Percentiles rank a stretch among this genome's conserved stretches.
Evolutionary conservation across 768 basidiomycete species (phyloP).

Genomic region (Russula lepida): DNA sequence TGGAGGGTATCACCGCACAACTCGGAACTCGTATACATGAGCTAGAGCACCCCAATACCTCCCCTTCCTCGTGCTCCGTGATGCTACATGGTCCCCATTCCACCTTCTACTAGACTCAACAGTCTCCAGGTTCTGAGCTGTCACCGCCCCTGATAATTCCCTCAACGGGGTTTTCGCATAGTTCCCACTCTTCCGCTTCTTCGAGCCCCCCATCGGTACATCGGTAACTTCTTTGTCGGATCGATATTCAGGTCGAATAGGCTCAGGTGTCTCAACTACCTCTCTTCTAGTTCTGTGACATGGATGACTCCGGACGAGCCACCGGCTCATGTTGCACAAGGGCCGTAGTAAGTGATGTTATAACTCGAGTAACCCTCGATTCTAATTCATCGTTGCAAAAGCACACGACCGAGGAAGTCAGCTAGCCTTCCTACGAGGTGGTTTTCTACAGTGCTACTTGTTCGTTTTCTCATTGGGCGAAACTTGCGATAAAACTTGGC

Average conservation of each 20-base stretch:
- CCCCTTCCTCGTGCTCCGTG: conserved; percentile 6
- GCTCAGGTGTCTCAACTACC: neutral
- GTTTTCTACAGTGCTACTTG: no score
- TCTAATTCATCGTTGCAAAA: neutral
- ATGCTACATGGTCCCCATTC: conserved; percentile 20
- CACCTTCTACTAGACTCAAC: conserved; percentile 1
- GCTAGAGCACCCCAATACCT: conserved; percentile 18
- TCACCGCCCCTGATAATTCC: neutral
- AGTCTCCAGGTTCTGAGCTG: neutral
- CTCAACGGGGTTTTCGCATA: neutral
- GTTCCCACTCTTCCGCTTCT: conserved; percentile 10
- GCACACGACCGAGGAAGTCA: no score
- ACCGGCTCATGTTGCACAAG: conserved; percentile 5
- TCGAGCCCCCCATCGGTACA: conserved; percentile 11
- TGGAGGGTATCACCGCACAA: conserved; percentile 50
- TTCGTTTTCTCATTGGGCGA: no score
- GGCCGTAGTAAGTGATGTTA: conserved; percentile 15
- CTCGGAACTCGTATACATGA: conserved; percentile 42
- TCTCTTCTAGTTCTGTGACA: neutral
- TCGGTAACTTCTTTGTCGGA: neutral
- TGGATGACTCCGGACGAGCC: conserved; percentile 13
- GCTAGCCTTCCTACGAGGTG: no score
- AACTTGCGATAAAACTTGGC: no score
- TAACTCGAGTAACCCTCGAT: neutral
- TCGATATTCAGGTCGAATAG: neutral